Evolutionary conservation across 2,329 filamentous ascomycete species (phyloP), one percentile per base, ranked within the genome.

Genomic region (Leptosphaerulina australis): DNA sequence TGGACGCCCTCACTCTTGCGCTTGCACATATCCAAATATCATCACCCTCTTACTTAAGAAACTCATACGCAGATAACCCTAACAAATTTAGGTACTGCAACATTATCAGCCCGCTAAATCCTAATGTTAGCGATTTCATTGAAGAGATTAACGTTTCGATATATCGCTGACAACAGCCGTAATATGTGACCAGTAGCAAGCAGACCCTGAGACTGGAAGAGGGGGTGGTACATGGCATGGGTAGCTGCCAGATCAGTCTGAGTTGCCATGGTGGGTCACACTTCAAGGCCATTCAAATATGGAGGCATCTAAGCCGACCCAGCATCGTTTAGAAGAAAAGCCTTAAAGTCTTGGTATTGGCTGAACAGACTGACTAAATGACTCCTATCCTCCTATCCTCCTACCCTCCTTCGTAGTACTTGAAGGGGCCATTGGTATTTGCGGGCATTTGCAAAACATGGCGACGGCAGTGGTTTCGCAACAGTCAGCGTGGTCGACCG

Each of bases 181-280:
- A 26, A 83, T 92, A 87, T 71, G 68, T 74, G 3, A 81, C 85
- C 5, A 89, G 89, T 25, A 71, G 79, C 47, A 72, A 76, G 21
- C 85, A 89, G 73, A 81, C 82, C 58, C 79, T 91, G 73, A 82
- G 80, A 51, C 76, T 92, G 44, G 75, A 74, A 50, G 88, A 88
- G 26, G 81, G 80, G 40, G 75, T 74, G 7, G 74, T 71, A 12
- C 88, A 91, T 74, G 76, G 78, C 28, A 88, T 89, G 29, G 89
- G 89, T 30, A 90, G 85, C 8, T 92, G 89, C 74, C 90, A 94
- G 74, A 77, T 90, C 36, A 83, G 86, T 2, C 77, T 93, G 21
- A 89, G 86, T 24, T 90, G 87, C 73, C 88, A 93, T 75, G 78
- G 83, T 56, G 88, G 88, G 36, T 73, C 77, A 47, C 83, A 82